These are phyloP conservation scores for Scenedesmus sp. DNA, from an alignment of 163 green algal genomes.

Conservation along the genomic window DNA sequence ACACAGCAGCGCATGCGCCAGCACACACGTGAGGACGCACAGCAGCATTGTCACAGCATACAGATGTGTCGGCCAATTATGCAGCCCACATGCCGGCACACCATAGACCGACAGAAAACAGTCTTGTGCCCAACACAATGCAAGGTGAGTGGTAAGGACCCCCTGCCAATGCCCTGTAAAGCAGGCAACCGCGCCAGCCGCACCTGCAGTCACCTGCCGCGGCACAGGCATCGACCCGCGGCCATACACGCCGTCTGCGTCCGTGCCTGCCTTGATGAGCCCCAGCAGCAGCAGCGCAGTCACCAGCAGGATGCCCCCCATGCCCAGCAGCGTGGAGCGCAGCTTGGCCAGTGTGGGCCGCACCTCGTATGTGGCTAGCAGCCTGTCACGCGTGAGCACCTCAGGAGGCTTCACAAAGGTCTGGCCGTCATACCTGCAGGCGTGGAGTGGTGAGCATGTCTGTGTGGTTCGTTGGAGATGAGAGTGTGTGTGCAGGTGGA, in stretches of 20 bases:
- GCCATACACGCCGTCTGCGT: conserved; percentile 76
- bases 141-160: too few relatives aligned
- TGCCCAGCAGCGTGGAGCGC: conserved; percentile 63
- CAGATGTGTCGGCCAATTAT: not conserved
- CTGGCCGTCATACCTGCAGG: conserved; percentile 90
- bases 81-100: not conserved
- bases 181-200: not conserved
- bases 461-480: not conserved
- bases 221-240: not conserved
- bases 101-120: not conserved
- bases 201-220: conserved; percentile 4
- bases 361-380: conserved; percentile 82
- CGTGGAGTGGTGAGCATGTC: not conserved
- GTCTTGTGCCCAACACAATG: not conserved
- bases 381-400: conserved; percentile 83
- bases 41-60: not conserved
- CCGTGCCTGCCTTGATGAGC: conserved; percentile 62
- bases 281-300: conserved; percentile 64
- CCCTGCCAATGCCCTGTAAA: too few relatives aligned
- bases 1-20: not conserved
- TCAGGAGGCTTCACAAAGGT: conserved; percentile 88
- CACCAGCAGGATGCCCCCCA: conserved; percentile 58
- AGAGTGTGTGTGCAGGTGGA: not conserved
- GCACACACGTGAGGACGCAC: not conserved
- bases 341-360: conserved; percentile 71